Evolutionary conservation across 73 alveolate species (phyloP).

Genomic region (Paramecium biaurelia): DNA sequence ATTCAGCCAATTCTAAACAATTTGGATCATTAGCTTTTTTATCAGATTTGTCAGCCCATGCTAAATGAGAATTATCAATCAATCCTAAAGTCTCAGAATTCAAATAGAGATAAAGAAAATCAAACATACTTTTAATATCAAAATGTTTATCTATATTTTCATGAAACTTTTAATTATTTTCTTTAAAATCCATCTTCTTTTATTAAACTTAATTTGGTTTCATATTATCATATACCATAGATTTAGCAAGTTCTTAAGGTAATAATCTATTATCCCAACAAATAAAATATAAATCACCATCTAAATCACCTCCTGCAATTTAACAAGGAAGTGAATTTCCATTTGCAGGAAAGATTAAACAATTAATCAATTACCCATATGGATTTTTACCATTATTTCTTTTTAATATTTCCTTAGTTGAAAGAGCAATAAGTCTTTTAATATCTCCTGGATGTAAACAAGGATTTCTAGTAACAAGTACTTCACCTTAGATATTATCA

Average conservation of each 20-base stretch:
- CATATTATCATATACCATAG: conserved; percentile 70
- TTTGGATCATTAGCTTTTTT: conserved; percentile 72
- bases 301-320: conserved; percentile 61
- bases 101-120: conserved; percentile 73
- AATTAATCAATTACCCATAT: neutral
- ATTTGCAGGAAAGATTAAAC: neutral
- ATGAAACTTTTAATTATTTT: neutral
- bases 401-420: conserved; percentile 46
- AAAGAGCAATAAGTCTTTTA: conserved; percentile 83
- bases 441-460: conserved; percentile 99
- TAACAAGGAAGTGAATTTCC: conserved; percentile 44
- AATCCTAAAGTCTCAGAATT: conserved; percentile 83
- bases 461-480: conserved; percentile 93
- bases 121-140: conserved; percentile 71
- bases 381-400: conserved; percentile 41
- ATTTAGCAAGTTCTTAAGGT: conserved; percentile 62
- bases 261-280: conserved; percentile 77
- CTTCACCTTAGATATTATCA: conserved; percentile 78
- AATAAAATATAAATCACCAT: conserved; percentile 82
- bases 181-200: neutral
- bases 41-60: conserved; percentile 79
- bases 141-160: neutral
- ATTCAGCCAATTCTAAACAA: conserved; percentile 78
- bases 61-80: conserved; percentile 85
- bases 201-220: neutral